phyloP scores from a whole-genome alignment of 169 alveolate genomes.

The Prorocentrum cordatum region DNA sequence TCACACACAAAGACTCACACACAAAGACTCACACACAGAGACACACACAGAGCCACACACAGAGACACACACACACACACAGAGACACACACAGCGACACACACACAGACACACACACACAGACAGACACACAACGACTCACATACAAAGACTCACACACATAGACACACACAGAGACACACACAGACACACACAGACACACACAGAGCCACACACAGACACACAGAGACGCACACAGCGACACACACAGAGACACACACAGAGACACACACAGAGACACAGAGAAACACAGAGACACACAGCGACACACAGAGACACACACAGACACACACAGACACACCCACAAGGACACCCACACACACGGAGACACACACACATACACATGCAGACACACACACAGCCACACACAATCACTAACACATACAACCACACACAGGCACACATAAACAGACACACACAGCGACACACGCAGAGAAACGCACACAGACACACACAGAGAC shows the following conservation, averaged over 20 bases:
- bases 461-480: too few species aligned
- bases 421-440: too few species aligned
- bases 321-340: not conserved
- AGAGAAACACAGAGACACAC: not conserved
- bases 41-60: too few species aligned
- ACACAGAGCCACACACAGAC: not conserved
- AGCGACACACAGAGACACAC: not conserved
- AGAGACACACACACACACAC: too few species aligned
- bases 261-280: not conserved
- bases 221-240: not conserved
- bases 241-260: not conserved
- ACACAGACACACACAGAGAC: too few species aligned
- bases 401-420: too few species aligned
- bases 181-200: not conserved
- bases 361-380: too few species aligned
- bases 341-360: too few species aligned
- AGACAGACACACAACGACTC: not conserved
- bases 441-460: too few species aligned
- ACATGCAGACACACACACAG: too few species aligned
- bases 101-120: not conserved
- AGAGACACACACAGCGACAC: not conserved
- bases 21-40: too few species aligned
- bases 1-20: too few species aligned
- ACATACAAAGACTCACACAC: not conserved
- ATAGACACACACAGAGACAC: not conserved